phyloP scores from a whole-genome alignment of 441 rosid genomes.

The Syzygium malaccense region DNA sequence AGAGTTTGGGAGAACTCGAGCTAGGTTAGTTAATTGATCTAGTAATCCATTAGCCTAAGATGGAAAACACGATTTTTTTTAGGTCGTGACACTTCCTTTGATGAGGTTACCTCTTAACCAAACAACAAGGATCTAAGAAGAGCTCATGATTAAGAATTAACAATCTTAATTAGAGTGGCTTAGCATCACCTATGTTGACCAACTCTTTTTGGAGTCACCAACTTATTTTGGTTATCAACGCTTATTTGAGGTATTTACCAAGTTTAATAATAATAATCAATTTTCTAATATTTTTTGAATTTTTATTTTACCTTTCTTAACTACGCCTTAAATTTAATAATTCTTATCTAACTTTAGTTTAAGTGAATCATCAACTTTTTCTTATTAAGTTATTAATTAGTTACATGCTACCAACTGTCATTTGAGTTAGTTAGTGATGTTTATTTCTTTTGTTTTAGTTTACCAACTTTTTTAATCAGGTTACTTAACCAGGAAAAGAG shows the following conservation, averaged over 20 bases:
- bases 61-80: too few relatives aligned
- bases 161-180: background rate
- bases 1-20: too few relatives aligned
- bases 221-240: background rate
- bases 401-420: background rate
- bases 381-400: background rate
- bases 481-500: background rate
- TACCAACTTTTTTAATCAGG: background rate
- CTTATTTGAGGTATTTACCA: background rate
- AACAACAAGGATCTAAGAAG: too few relatives aligned
- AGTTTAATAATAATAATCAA: background rate
- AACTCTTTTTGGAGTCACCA: background rate
- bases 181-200: background rate
- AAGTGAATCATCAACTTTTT: background rate
- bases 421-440: background rate
- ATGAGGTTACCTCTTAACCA: too few relatives aligned
- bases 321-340: background rate
- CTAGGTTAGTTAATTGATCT: too few relatives aligned
- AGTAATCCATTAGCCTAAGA: too few relatives aligned
- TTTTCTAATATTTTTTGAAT: background rate
- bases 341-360: background rate
- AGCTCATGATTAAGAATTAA: background rate
- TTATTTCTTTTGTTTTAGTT: background rate
- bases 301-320: background rate
- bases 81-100: too few relatives aligned